Evolutionary conservation across 2,329 filamentous ascomycete species (phyloP), one percentile per base, ranked within the genome.

Genomic region (Fusarium sp.): DNA sequence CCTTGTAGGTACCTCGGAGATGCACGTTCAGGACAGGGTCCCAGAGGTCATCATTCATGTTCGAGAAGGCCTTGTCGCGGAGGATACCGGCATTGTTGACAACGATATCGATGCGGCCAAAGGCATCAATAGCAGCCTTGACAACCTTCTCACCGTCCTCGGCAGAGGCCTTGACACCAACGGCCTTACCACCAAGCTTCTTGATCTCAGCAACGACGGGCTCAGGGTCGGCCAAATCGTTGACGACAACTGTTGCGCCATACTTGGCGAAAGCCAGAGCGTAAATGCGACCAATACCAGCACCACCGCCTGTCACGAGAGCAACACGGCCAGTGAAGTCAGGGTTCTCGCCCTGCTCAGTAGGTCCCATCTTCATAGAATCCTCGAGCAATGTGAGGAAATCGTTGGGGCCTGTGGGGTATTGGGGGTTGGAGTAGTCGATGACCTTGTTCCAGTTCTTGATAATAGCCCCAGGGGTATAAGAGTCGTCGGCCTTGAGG

Each of bases 31-130:
- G 83, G 76, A 99, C 95, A 60, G 93, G 89, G 77, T 98, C 90
- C 95, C 96, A 99, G 77, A 94, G 88, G 78, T 89, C 91, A 79
- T 99, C 96, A 66, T 95, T 93, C 95, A 99, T 98, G 86, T 98
- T 98, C 82, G 87, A 88, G 81, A 99, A 99, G 43, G 96, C 95
- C 89, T 98, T 98, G 86, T 99, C 96, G 51, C 96, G 91, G 57
- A 99, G 90, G 75, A 99, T 99, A 78, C 96, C 96, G 56, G 96
- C 96, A 78, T 99, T 99, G 90, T 99, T 99, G 85, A 99, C 88
- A 71, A 99, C 83, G 70, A 99, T 95, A 79, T 99, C 96, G 76
- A 99, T 88, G 76, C 96, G 93, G 76, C 96, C 96, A 80, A 92
- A 98, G 43, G 92, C 90, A 78, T 98, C 95, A 77, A 99, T 97